Evolutionary conservation across 257 asterid genomes (phyloP).

Genomic region (Fraxinus quadrangulata): DNA sequence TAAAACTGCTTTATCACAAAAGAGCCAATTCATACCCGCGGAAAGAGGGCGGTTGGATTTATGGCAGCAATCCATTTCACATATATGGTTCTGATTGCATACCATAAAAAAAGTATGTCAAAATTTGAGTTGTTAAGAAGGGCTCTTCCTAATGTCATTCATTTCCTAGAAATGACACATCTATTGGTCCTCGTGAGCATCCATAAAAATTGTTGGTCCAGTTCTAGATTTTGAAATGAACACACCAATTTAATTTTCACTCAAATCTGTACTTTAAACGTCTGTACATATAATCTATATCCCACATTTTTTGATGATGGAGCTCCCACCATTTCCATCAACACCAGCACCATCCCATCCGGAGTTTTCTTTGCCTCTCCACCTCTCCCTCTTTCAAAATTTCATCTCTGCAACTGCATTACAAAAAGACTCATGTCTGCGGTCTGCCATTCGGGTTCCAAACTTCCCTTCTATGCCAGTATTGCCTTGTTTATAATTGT

Average conservation of each 20-base stretch:
- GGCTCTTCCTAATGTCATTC: background rate
- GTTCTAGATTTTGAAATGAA: conserved; percentile 31
- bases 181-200: conserved; percentile 46
- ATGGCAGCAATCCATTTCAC: conserved; percentile 21
- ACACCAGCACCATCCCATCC: conserved; percentile 23
- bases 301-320: conserved; percentile 38
- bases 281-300: conserved; percentile 9
- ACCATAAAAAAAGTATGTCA: conserved; percentile 13
- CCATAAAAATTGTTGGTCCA: conserved; percentile 40
- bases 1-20: conserved; percentile 19
- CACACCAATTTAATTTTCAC: conserved; percentile 30
- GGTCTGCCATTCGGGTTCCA: conserved; percentile 44
- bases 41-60: conserved; percentile 3
- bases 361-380: conserved; percentile 21
- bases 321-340: conserved; percentile 41
- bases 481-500: background rate
- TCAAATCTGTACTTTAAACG: conserved; percentile 45
- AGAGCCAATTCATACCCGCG: background rate
- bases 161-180: background rate
- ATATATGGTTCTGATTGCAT: conserved; percentile 31
- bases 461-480: conserved; percentile 14
- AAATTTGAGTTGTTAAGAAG: background rate
- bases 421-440: conserved; percentile 14
- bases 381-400: conserved; percentile 16
- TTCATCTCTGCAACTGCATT: conserved; percentile 27